phyloP scores from a whole-genome alignment of 176 grass and related monocot genomes.

The Ensete glaucum region DNA sequence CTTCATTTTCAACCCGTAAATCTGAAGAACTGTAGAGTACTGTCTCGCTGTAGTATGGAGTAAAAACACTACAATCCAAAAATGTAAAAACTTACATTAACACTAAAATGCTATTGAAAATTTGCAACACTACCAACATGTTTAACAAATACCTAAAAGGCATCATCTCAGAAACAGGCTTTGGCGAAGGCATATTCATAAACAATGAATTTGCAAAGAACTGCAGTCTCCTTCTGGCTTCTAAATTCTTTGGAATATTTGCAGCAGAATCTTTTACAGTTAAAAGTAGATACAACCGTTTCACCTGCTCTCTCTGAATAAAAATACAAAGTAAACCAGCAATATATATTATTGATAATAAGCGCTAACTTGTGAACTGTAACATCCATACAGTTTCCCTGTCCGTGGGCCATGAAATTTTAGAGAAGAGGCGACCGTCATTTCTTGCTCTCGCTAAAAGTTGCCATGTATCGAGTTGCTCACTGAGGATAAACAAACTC shows the following conservation, averaged over 20 bases:
- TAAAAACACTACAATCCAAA: constrained; percentile 84
- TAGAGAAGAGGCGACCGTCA: constrained; percentile 66
- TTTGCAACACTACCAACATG: constrained; percentile 11
- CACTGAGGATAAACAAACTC: constrained; percentile 40
- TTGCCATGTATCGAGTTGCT: constrained; percentile 83
- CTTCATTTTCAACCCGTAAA: constrained; percentile 70
- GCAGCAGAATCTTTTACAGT: constrained; percentile 88
- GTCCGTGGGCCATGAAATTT: constrained; percentile 69
- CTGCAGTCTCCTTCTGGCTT: constrained; percentile 80
- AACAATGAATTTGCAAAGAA: constrained; percentile 94
- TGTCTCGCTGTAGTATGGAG: constrained; percentile 95
- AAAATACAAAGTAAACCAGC: constrained; percentile 14
- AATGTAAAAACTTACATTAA: constrained; percentile 18
- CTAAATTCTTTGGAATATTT: constrained; percentile 85
- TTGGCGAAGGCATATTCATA: constrained; percentile 82
- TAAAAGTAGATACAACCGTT: constrained; percentile 86
- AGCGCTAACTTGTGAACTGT: neutral
- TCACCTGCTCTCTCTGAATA: constrained; percentile 78
- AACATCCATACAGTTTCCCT: constrained; percentile 49
- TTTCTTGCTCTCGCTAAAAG: constrained; percentile 63
- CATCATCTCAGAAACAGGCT: constrained; percentile 85
- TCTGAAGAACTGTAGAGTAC: constrained; percentile 82
- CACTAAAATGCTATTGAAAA: constrained; percentile 9
- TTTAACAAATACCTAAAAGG: constrained; percentile 65
- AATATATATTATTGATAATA: neutral